Percentiles rank a stretch among this genome's conserved stretches.
These are phyloP conservation scores for Wolfiporia cocos DNA, from an alignment of 1,284 basidiomycete species.

Conservation along the genomic window DNA sequence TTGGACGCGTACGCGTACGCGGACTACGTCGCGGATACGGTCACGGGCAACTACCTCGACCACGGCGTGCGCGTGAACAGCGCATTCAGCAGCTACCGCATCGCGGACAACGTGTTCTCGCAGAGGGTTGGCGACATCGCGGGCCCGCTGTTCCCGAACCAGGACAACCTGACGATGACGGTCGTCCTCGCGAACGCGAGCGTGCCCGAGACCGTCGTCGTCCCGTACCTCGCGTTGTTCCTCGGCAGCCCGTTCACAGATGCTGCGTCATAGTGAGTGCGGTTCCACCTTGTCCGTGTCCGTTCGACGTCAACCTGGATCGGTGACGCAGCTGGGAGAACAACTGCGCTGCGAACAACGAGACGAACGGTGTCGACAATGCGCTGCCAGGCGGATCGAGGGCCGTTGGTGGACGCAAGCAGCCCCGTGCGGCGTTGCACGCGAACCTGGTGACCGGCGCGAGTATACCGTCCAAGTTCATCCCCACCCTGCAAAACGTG, in stretches of 20 bases:
- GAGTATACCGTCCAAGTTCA: constrained; percentile 39
- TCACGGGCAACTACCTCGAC: constrained; percentile 58
- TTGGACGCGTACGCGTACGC: constrained; percentile 50
- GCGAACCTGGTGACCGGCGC: constrained; percentile 34
- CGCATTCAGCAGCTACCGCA: constrained; percentile 54
- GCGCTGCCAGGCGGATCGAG: no score
- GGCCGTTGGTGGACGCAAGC: constrained; percentile 16
- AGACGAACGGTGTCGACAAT: constrained; percentile 52
- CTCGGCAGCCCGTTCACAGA: constrained; percentile 46
- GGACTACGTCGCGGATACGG: constrained; percentile 47
- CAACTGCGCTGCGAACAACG: constrained; percentile 50
- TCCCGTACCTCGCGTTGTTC: constrained; percentile 49
- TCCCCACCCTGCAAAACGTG: constrained; percentile 40
- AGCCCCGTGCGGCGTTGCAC: constrained; percentile 36
- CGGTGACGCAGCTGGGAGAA: constrained; percentile 41
- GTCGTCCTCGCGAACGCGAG: constrained; percentile 43
- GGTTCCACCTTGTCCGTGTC: background rate
- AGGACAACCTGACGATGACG: constrained; percentile 34
- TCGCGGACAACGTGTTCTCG: constrained; percentile 39
- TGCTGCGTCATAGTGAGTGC: constrained; percentile 43
- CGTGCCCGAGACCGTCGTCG: constrained; percentile 39
- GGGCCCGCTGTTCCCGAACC: constrained; percentile 43
- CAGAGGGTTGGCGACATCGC: constrained; percentile 59
- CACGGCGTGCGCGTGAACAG: constrained; percentile 60
- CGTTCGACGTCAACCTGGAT: background rate